Evolutionary conservation across 2,329 filamentous ascomycete genomes (phyloP).

Genomic region (Monosporascus cannonballus): DNA sequence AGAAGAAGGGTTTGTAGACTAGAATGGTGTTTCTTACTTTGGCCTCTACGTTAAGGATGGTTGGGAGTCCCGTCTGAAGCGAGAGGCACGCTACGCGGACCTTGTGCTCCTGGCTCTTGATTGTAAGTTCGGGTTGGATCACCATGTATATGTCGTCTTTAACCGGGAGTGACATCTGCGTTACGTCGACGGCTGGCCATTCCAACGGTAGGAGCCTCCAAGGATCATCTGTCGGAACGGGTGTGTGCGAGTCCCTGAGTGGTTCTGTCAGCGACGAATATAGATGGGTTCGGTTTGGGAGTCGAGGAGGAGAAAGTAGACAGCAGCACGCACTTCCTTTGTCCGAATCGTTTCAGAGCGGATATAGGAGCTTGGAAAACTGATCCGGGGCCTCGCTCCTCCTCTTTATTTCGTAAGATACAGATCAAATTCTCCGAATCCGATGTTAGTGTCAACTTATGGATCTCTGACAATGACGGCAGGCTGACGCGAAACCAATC

Average conservation of each 20-base stretch:
- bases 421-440: slow-evolving; percentile 15
- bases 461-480: slow-evolving; percentile 8
- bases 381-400: slow-evolving; percentile 6
- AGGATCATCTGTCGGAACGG: not conserved
- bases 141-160: slow-evolving; percentile 13
- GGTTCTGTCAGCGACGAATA: not conserved
- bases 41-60: slow-evolving; percentile 12
- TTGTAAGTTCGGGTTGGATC: slow-evolving; percentile 13
- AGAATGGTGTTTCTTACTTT: slow-evolving; percentile 4
- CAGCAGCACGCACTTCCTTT: not conserved
- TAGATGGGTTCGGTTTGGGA: not conserved
- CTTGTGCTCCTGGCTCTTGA: slow-evolving; percentile 13
- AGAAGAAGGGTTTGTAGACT: not conserved
- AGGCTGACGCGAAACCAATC: slow-evolving; percentile 10
- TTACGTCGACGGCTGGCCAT: slow-evolving; percentile 17
- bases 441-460: slow-evolving; percentile 11
- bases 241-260: not conserved
- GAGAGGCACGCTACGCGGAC: slow-evolving; percentile 17
- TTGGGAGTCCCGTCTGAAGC: slow-evolving; percentile 5
- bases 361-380: slow-evolving; percentile 4
- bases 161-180: slow-evolving; percentile 10
- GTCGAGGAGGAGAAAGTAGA: not conserved
- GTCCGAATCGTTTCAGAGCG: slow-evolving; percentile 1
- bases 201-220: slow-evolving; percentile 5
- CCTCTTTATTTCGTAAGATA: slow-evolving; percentile 13